phyloP scores from a whole-genome alignment of 2,329 filamentous ascomycete species.

The Plenodomus biglobosus region DNA sequence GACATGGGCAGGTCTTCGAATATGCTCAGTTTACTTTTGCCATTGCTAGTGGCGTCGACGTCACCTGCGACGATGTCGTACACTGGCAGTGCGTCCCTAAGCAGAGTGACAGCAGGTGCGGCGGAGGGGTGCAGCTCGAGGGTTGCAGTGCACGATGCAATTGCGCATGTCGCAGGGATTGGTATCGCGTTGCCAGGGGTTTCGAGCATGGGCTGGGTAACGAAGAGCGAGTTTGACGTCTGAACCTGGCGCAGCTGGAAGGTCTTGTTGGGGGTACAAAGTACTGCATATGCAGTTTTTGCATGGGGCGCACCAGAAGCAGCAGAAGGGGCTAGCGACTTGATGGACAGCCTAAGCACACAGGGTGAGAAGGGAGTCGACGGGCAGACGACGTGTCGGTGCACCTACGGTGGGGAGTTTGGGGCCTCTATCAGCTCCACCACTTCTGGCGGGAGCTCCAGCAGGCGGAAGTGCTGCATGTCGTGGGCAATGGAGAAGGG shows the following conservation, averaged over 20 bases:
- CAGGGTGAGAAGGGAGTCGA: constrained; percentile 25
- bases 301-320: constrained; percentile 18
- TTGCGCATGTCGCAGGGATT: constrained; percentile 43
- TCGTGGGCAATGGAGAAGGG: constrained; percentile 48
- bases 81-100: constrained; percentile 44
- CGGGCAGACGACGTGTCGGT: constrained; percentile 16
- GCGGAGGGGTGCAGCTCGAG: constrained; percentile 47
- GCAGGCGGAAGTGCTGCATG: constrained; percentile 58
- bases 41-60: constrained; percentile 31
- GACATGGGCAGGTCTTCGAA: constrained; percentile 58
- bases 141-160: constrained; percentile 49
- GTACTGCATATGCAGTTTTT: constrained; percentile 54
- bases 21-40: constrained; percentile 42
- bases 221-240: constrained; percentile 64
- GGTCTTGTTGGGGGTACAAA: constrained; percentile 60
- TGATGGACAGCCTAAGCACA: constrained; percentile 40
- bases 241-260: constrained; percentile 65
- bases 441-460: constrained; percentile 62
- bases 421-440: constrained; percentile 56
- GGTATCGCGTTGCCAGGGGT: constrained; percentile 40
- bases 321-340: constrained; percentile 33
- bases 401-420: constrained; percentile 47
- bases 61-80: constrained; percentile 40
- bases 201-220: constrained; percentile 50
- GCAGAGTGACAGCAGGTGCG: constrained; percentile 38